phyloP scores from a whole-genome alignment of 2,329 filamentous ascomycete species.

The Trichoderma atrobrunneum region DNA sequence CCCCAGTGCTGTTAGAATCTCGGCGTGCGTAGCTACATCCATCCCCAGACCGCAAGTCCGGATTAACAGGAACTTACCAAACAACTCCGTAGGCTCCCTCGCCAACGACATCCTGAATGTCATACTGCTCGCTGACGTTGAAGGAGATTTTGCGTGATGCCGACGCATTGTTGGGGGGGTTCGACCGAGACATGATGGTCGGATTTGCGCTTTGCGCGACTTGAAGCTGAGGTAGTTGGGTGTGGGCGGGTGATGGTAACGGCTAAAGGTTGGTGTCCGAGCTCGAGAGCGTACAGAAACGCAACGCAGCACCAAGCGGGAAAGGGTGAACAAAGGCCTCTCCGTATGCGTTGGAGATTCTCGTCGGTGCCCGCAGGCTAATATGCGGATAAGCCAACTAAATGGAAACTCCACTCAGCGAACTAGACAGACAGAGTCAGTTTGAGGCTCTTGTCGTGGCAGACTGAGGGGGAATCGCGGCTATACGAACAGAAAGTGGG shows the following conservation, averaged over 20 bases:
- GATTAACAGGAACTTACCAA: conserved; percentile 63
- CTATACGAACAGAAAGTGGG: neutral
- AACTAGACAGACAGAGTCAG: conserved; percentile 8
- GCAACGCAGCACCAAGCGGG: neutral
- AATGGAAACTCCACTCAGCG: conserved; percentile 5
- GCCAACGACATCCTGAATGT: conserved; percentile 98
- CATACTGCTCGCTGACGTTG: conserved; percentile 99
- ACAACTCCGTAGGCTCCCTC: conserved; percentile 98
- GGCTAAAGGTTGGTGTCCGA: neutral
- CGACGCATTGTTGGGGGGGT: conserved; percentile 55
- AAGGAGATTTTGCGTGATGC: conserved; percentile 94
- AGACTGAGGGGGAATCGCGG: neutral
- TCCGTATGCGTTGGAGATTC: neutral
- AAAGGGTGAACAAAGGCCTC: neutral
- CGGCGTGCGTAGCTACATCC: neutral
- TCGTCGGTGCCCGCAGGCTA: conserved; percentile 11
- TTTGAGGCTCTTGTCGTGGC: neutral
- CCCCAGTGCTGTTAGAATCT: conserved; percentile 3
- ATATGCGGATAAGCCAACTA: conserved; percentile 3
- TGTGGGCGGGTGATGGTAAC: neutral
- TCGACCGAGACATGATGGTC: conserved; percentile 52
- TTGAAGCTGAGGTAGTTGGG: neutral
- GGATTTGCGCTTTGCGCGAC: neutral
- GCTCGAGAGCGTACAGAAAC: neutral
- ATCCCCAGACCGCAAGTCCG: neutral